Percentiles rank a stretch among this genome's conserved stretches.
These are phyloP conservation scores for Hemisphaericaspora xylofermentans DNA, from an alignment of 1,139 yeast species.

Conservation along the genomic window DNA sequence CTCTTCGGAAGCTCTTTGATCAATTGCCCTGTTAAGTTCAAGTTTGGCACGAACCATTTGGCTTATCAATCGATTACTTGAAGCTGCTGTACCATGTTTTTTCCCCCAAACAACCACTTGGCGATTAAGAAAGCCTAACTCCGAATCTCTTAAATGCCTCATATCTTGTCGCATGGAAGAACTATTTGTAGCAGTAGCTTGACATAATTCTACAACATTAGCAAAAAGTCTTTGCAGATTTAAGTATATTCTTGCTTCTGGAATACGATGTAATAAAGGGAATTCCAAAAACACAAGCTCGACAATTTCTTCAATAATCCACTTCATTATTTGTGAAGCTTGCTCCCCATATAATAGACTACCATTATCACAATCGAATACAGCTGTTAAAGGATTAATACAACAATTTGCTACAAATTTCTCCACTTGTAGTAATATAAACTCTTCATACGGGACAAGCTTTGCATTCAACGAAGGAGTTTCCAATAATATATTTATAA, in stretches of 20 bases:
- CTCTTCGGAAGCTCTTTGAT: slow-evolving; percentile 17
- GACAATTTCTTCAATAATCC: slow-evolving; percentile 49
- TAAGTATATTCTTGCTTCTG: slow-evolving; percentile 39
- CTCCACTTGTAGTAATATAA: slow-evolving; percentile 65
- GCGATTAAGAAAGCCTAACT: slow-evolving; percentile 79
- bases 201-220: slow-evolving; percentile 47
- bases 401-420: slow-evolving; percentile 75
- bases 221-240: slow-evolving; percentile 44
- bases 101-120: slow-evolving; percentile 56
- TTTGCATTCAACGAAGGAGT: slow-evolving; percentile 40
- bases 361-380: slow-evolving; percentile 73
- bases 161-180: slow-evolving; percentile 91
- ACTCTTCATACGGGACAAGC: slow-evolving; percentile 50
- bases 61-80: slow-evolving; percentile 48
- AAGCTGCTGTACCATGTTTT: slow-evolving; percentile 38
- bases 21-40: slow-evolving; percentile 32
- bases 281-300: slow-evolving; percentile 38
- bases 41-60: slow-evolving; percentile 48
- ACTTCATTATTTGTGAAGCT: slow-evolving; percentile 30
- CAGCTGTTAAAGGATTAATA: slow-evolving; percentile 71
- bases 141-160: slow-evolving; percentile 59
- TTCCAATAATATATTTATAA: slow-evolving; percentile 31
- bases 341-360: slow-evolving; percentile 47
- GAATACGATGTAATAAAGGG: slow-evolving; percentile 28
- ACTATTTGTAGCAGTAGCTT: slow-evolving; percentile 55